Conservation (phyloP, 345 rosid species). For the Brassica napus region DNA sequence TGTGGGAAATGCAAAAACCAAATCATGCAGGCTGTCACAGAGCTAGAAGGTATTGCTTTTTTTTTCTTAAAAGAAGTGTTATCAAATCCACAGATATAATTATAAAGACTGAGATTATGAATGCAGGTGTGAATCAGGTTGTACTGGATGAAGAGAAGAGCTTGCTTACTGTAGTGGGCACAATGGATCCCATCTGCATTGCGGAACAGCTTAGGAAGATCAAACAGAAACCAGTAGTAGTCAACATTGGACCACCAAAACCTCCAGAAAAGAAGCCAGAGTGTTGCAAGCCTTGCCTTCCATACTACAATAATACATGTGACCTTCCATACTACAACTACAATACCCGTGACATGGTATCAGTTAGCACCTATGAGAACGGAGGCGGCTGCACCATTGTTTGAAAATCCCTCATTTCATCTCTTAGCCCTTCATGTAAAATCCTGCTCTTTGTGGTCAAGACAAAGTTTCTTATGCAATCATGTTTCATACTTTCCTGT, state of each 20-base stretch:
- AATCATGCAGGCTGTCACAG: constrained; percentile 37
- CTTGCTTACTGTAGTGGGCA: constrained; percentile 40
- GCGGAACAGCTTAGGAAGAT: constrained; percentile 29
- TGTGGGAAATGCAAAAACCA: constrained; percentile 38
- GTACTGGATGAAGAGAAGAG: constrained; percentile 36
- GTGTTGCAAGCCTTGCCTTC: constrained; percentile 21
- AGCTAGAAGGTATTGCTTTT: constrained; percentile 32
- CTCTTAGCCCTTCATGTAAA: constrained; percentile 18
- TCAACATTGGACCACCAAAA: constrained; percentile 37
- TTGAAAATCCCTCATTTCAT: neutral
- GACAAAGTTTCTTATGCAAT: neutral
- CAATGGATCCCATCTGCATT: constrained; percentile 40
- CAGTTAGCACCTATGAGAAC: constrained; percentile 21
- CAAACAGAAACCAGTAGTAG: constrained; percentile 37
- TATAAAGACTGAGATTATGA: neutral
- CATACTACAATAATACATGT: constrained; percentile 6
- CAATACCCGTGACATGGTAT: constrained; percentile 1
- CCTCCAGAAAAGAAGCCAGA: constrained; percentile 23
- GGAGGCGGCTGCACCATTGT: constrained; percentile 40
- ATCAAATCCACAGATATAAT: neutral
- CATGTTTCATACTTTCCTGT: neutral
- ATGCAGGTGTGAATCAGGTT: constrained; percentile 38
- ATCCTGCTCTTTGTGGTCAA: constrained; percentile 1
- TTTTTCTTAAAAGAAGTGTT: neutral
- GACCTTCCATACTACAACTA: constrained; percentile 16